Evolutionary conservation across 116 monocot species (phyloP).

Genomic region (Posidonia oceanica): DNA sequence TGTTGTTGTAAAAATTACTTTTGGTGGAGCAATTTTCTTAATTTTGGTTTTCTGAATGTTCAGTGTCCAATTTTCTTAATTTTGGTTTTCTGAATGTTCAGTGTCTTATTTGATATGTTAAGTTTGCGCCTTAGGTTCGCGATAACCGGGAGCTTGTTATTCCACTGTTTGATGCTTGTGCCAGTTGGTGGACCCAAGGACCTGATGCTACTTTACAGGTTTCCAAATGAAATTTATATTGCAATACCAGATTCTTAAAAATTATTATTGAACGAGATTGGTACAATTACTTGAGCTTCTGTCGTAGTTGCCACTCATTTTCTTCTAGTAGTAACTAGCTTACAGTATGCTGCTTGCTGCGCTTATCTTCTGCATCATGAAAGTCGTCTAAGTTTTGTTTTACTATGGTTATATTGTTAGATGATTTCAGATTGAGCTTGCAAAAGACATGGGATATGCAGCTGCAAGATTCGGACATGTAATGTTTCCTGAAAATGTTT

Average conservation of each 20-base stretch:
- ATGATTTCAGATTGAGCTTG: constrained; percentile 91
- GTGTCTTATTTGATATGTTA: neutral
- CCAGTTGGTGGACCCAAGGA: constrained; percentile 99
- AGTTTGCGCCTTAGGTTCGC: constrained; percentile 21
- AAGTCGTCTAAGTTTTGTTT: neutral
- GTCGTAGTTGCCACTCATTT: no score
- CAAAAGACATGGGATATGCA: constrained; percentile 89
- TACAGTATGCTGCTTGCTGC: no score
- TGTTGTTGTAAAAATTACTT: neutral
- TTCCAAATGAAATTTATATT: neutral
- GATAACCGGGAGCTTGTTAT: constrained; percentile 37
- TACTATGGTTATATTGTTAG: constrained; percentile 24
- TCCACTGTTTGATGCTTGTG: constrained; percentile 98
- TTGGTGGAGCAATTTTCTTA: neutral
- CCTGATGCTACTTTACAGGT: constrained; percentile 91
- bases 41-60: neutral
- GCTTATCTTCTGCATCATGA: no score
- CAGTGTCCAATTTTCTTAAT: neutral
- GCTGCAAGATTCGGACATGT: constrained; percentile 89
- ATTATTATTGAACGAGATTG: no score
- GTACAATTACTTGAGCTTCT: no score
- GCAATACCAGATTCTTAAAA: no score
- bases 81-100: neutral
- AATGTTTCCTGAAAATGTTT: constrained; percentile 99
- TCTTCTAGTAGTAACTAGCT: no score